A percentile compares a stretch with the other conserved stretches of the same genome.
Conservation (phyloP, 2,329 filamentous ascomycete genomes). For the Neonectria ditissima region DNA sequence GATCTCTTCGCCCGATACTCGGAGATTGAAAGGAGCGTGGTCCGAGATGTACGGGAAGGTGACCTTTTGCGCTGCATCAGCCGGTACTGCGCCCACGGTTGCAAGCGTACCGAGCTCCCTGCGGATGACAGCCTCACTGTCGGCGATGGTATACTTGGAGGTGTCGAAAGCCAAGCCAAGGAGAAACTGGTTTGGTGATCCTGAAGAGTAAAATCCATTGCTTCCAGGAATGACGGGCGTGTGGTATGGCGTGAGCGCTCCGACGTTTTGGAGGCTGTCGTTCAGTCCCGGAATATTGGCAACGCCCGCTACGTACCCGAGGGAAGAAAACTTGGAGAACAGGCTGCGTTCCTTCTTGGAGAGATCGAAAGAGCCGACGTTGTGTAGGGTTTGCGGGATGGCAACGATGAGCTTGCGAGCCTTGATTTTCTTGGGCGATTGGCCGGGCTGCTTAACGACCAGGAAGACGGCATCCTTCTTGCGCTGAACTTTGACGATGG, state of each 20-base stretch:
- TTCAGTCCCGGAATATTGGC: slow-evolving; percentile 34
- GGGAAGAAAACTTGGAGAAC: slow-evolving; percentile 43
- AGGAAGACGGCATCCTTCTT: slow-evolving; percentile 7
- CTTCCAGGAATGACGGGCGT: slow-evolving; percentile 6
- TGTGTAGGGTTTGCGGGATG: slow-evolving; percentile 41
- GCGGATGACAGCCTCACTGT: neutral
- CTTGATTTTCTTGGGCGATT: slow-evolving; percentile 21
- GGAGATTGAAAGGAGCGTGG: slow-evolving; percentile 29
- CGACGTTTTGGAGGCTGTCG: slow-evolving; percentile 25
- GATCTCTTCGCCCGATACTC: slow-evolving; percentile 46
- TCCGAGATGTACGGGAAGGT: slow-evolving; percentile 34
- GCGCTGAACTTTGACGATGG: slow-evolving; percentile 20
- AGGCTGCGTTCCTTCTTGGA: slow-evolving; percentile 37
- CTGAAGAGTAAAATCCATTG: slow-evolving; percentile 1
- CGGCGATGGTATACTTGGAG: neutral
- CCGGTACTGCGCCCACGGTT: slow-evolving; percentile 6
- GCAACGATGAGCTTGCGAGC: slow-evolving; percentile 47
- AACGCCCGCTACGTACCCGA: slow-evolving; percentile 39
- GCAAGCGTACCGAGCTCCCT: slow-evolving; percentile 7
- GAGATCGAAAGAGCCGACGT: slow-evolving; percentile 44
- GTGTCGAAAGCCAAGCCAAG: slow-evolving; percentile 7
- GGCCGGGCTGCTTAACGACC: slow-evolving; percentile 28
- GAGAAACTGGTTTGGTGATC: neutral
- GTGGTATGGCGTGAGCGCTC: slow-evolving; percentile 22
- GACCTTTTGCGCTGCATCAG: slow-evolving; percentile 23